These are phyloP conservation scores for Zarea fungicola DNA, from an alignment of 2,329 filamentous ascomycete species.

Conservation along the genomic window DNA sequence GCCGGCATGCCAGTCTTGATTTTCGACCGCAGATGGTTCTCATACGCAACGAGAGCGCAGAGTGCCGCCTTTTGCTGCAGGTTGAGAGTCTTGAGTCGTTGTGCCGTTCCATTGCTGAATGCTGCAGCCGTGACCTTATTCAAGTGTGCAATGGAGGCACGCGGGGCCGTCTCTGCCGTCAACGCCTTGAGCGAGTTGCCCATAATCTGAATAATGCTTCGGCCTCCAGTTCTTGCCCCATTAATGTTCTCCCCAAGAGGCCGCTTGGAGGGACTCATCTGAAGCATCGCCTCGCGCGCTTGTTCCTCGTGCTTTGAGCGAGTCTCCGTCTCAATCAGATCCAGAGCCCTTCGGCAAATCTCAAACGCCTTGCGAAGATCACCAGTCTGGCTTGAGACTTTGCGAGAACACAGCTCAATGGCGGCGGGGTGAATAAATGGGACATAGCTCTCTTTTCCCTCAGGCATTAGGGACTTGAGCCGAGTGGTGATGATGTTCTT, in stretches of 20 bases:
- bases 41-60: conserved; percentile 82
- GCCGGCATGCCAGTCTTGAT: conserved; percentile 35
- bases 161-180: conserved; percentile 74
- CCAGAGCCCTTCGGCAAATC: conserved; percentile 82
- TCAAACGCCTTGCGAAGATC: conserved; percentile 95
- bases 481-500: conserved; percentile 80
- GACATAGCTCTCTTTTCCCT: conserved; percentile 54
- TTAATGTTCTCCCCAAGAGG: conserved; percentile 80
- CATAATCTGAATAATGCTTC: conserved; percentile 43
- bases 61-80: conserved; percentile 94
- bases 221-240: conserved; percentile 38
- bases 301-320: conserved; percentile 65
- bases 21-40: conserved; percentile 60
- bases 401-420: conserved; percentile 89
- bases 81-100: conserved; percentile 82
- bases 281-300: conserved; percentile 49
- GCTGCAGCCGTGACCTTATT: conserved; percentile 85
- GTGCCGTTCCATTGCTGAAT: conserved; percentile 82
- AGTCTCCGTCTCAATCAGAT: conserved; percentile 82
- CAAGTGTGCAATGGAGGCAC: conserved; percentile 84
- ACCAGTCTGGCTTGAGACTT: conserved; percentile 89
- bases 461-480: conserved; percentile 66
- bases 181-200: conserved; percentile 53
- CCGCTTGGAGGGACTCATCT: conserved; percentile 65
- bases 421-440: conserved; percentile 93